phyloP scores from a whole-genome alignment of 768 basidiomycete genomes.

The Cyclocybe aegerita region DNA sequence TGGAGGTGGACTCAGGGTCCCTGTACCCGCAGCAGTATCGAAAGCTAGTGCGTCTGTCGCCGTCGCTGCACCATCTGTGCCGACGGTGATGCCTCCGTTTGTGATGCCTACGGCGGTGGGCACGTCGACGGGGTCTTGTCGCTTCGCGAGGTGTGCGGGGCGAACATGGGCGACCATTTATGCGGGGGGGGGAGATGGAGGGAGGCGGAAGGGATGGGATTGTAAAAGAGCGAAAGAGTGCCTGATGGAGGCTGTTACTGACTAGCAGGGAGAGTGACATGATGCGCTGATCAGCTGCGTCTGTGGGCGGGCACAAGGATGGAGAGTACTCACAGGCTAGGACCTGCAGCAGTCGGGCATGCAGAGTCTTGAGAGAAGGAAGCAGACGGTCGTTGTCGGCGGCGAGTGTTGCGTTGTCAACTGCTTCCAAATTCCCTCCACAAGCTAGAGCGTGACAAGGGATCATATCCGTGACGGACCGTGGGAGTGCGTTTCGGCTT shows the following conservation, averaged over 20 bases:
- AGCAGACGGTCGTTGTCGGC: too few relatives aligned
- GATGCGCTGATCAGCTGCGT: constrained; percentile 3
- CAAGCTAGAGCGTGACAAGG: too few relatives aligned
- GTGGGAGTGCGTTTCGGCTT: too few relatives aligned
- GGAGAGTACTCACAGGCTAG: too few relatives aligned
- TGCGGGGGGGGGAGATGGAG: constrained; percentile 3
- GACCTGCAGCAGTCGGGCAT: too few relatives aligned
- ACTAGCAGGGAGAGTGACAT: constrained; percentile 6
- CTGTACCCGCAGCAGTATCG: constrained; percentile 12
- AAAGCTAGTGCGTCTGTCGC: constrained; percentile 12
- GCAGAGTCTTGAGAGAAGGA: too few relatives aligned
- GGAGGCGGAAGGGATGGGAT: constrained; percentile 10
- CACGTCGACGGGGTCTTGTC: constrained; percentile 14
- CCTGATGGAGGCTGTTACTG: constrained; percentile 18
- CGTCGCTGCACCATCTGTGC: constrained; percentile 15
- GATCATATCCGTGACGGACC: too few relatives aligned
- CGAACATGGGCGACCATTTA: constrained; percentile 22
- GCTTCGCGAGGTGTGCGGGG: constrained; percentile 12
- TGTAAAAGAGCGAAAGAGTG: constrained; percentile 22
- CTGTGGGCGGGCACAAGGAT: too few relatives aligned
- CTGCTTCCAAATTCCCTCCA: too few relatives aligned
- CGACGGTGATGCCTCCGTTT: constrained; percentile 7
- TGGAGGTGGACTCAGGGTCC: constrained; percentile 9
- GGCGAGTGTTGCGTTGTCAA: too few relatives aligned
- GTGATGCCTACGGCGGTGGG: constrained; percentile 18